These are phyloP conservation scores for Lachnellula cervina DNA, from an alignment of 2,329 filamentous ascomycete genomes.

Conservation along the genomic window DNA sequence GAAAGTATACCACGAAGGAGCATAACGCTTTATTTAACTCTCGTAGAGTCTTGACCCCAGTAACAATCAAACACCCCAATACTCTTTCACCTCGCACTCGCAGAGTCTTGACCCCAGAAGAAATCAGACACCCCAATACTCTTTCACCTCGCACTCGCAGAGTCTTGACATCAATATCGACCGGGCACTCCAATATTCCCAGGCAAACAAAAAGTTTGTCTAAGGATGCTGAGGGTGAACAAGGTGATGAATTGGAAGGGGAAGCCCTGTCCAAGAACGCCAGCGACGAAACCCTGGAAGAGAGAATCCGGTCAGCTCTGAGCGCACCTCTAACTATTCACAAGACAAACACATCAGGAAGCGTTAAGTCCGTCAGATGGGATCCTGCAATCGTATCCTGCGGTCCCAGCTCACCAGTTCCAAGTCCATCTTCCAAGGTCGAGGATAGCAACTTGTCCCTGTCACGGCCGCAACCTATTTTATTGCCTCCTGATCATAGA, in stretches of 20 bases:
- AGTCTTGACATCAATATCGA: background rate
- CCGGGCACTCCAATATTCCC: no score
- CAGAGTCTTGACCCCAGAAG: background rate
- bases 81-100: background rate
- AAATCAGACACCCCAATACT: no score
- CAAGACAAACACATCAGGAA: slow-evolving; percentile 1
- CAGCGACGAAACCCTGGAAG: slow-evolving; percentile 5
- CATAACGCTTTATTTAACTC: no score
- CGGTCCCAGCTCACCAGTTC: background rate
- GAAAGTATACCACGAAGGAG: no score
- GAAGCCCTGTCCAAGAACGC: background rate
- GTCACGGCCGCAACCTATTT: background rate
- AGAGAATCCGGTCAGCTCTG: slow-evolving; percentile 11
- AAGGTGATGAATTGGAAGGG: slow-evolving; percentile 1
- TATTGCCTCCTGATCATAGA: background rate
- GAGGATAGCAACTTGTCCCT: no score
- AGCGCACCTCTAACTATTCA: background rate
- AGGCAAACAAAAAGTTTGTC: no score
- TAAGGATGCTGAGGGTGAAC: slow-evolving; percentile 8
- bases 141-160: background rate
- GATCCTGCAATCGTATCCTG: slow-evolving; percentile 19
- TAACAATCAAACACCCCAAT: no score
- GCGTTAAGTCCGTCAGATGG: slow-evolving; percentile 21
- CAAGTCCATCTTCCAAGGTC: background rate
- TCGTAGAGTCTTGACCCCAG: no score